Evolutionary conservation across 768 basidiomycete species (phyloP), one percentile per base, ranked within the genome.

Genomic region (Galerina sulciceps): DNA sequence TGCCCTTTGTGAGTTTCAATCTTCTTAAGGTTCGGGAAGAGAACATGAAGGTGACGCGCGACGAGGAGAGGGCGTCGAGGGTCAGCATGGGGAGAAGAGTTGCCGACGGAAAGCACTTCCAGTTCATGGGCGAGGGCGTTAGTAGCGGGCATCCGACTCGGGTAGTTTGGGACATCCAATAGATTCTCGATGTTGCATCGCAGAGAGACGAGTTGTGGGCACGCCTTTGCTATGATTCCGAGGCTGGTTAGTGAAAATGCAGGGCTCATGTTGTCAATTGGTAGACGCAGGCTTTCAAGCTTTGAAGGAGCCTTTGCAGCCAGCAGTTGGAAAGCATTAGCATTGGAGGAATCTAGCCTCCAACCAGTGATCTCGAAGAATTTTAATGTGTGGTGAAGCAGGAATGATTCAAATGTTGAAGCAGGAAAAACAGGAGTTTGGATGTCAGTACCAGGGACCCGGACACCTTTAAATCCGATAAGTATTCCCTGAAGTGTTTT

Each of bases 1-100:
- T 52, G 40, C 8, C 47, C 47, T 8, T 49, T 40, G n/a, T 48
- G 58, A 14, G 53, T 45, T 4, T 42, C 22, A 31, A 64, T 58
- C 4, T 43, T 35, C 35, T 61, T 38, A 17, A 64, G 55, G 17
- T 61, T 3, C 4, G 63, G 63, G 57, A 64, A 64, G 11, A 64
- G 41, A n/a, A 58, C 17, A n/a, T 50, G 26, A 14, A 64, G 41
- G 36, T 64, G 53, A 14, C 56, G 48, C 14, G 63, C 55, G 34
- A 64, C 26, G 10, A 15, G 10, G 2, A 50, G 42, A 17, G 47
- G 44, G 10, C n/a, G n/a, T 4, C 43, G 18, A 14, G 55, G 17
- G 18, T 61, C 43, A 13, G 52, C 3, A 10, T 43, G 13, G 10
- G 45, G 11, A 9, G 26, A 10, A 10, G 8, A 4, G 5, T 44